A percentile compares a stretch with the other conserved stretches of the same genome.
phyloP scores from a whole-genome alignment of 2,329 filamentous ascomycete species.

The Didymella pomorum region DNA sequence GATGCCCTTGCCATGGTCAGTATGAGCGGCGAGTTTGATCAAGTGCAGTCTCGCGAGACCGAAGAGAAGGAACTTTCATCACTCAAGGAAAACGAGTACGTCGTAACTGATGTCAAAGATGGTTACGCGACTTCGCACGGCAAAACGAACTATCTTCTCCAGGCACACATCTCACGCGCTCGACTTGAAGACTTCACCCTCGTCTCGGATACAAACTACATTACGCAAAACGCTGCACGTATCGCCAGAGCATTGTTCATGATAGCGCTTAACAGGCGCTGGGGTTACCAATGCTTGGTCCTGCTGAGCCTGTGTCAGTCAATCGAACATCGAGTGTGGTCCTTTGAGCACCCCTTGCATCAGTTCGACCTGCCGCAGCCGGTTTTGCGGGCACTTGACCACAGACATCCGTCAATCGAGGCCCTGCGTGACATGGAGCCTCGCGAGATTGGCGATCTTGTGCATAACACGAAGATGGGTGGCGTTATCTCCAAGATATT shows the following conservation, averaged over 20 bases:
- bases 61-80: slow-evolving; percentile 86
- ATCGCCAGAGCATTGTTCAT: slow-evolving; percentile 96
- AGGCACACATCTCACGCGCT: slow-evolving; percentile 89
- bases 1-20: slow-evolving; percentile 96
- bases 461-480: slow-evolving; percentile 90
- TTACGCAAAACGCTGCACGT: slow-evolving; percentile 92
- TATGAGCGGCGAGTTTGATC: slow-evolving; percentile 97
- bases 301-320: slow-evolving; percentile 93
- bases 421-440: slow-evolving; percentile 90
- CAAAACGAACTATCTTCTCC: slow-evolving; percentile 95
- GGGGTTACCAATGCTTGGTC: slow-evolving; percentile 95
- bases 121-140: slow-evolving; percentile 73
- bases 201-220: slow-evolving; percentile 89
- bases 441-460: slow-evolving; percentile 86
- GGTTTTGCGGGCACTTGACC: slow-evolving; percentile 82
- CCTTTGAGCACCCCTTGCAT: slow-evolving; percentile 91
- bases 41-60: slow-evolving; percentile 89
- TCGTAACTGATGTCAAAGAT: slow-evolving; percentile 80
- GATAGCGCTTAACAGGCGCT: slow-evolving; percentile 93
- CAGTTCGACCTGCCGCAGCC: slow-evolving; percentile 91
- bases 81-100: slow-evolving; percentile 69
- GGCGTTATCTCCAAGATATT: slow-evolving; percentile 81
- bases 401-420: slow-evolving; percentile 83
- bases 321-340: slow-evolving; percentile 95
- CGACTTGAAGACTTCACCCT: slow-evolving; percentile 93